Evolutionary conservation across 2,329 filamentous ascomycete genomes (phyloP).

Genomic region (Colletotrichum caudatum): DNA sequence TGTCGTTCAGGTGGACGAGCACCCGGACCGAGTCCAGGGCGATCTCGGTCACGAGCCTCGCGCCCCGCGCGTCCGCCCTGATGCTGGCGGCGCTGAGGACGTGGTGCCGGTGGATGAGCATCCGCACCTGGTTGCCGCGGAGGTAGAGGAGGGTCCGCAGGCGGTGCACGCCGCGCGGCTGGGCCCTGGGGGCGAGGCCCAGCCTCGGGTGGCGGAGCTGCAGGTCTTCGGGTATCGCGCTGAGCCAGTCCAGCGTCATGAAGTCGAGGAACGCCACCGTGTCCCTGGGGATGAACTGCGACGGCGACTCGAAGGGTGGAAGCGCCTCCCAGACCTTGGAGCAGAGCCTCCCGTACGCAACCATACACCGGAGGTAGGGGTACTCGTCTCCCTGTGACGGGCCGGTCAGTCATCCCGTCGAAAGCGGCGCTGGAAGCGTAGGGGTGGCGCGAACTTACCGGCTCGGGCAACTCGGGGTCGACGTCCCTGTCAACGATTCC

Average conservation of each 20-base stretch:
- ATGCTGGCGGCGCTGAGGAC: conserved; percentile 55
- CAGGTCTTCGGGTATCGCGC: conserved; percentile 57
- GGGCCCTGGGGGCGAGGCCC: conserved; percentile 48
- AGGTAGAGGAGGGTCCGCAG: conserved; percentile 58
- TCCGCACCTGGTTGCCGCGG: conserved; percentile 59
- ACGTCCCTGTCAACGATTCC: conserved; percentile 62
- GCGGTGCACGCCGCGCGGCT: conserved; percentile 54
- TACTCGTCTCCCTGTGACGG: conserved; percentile 47
- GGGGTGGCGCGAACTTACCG: conserved; percentile 45
- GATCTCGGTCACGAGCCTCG: conserved; percentile 55
- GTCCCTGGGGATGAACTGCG: conserved; percentile 52
- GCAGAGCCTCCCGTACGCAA: conserved; percentile 59
- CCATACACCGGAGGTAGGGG: conserved; percentile 60
- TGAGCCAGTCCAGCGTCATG: conserved; percentile 59
- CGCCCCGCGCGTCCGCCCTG: conserved; percentile 49
- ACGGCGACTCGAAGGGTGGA: conserved; percentile 50
- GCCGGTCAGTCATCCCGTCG: too few relatives aligned
- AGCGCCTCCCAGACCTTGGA: conserved; percentile 61
- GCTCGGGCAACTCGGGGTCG: conserved; percentile 60
- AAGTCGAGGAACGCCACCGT: conserved; percentile 55
- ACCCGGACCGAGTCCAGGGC: conserved; percentile 51
- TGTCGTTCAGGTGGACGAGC: conserved; percentile 52
- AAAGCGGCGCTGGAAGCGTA: too few relatives aligned
- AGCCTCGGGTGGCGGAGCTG: conserved; percentile 53
- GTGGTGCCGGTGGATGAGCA: conserved; percentile 58